phyloP scores from a whole-genome alignment of 169 alveolate genomes.

The Plasmodium gallinaceum region DNA sequence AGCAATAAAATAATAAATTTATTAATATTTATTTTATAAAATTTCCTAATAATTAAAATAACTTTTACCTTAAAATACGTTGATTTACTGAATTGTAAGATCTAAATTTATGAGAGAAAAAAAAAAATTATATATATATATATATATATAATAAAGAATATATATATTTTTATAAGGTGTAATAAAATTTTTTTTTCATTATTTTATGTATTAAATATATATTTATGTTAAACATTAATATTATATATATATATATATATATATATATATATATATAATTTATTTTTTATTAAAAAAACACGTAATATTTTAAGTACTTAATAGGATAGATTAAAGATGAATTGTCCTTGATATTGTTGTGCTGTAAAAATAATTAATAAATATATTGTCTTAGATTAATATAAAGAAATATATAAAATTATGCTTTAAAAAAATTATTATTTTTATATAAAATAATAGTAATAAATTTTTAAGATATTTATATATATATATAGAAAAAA shows the following conservation, averaged over 20 bases:
- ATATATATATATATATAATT: not conserved
- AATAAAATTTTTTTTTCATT: not conserved
- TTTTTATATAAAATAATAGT: too few relatives aligned
- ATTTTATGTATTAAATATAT: not conserved
- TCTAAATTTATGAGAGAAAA: slow-evolving; percentile 31
- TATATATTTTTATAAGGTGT: not conserved
- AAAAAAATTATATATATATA: slow-evolving; percentile 15
- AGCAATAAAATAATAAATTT: not conserved
- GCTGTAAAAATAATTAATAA: slow-evolving; percentile 27
- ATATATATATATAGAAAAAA: not conserved
- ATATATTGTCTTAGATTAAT: not conserved
- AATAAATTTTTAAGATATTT: not conserved
- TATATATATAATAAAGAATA: not conserved
- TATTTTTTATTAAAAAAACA: not conserved
- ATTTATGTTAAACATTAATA: not conserved
- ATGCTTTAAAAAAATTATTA: not conserved
- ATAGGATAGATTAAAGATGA: slow-evolving; percentile 10
- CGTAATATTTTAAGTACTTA: slow-evolving; percentile 13
- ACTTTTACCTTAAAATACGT: slow-evolving; percentile 62
- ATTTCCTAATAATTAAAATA: not conserved
- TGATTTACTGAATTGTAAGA: not conserved
- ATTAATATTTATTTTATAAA: not conserved
- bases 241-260: not conserved
- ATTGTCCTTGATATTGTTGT: slow-evolving; percentile 22
- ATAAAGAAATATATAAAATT: not conserved